A percentile compares a stretch with the other conserved stretches of the same genome.
Evolutionary conservation across 2,329 filamentous ascomycete species (phyloP).

Genomic region (Clathrospora elynae): DNA sequence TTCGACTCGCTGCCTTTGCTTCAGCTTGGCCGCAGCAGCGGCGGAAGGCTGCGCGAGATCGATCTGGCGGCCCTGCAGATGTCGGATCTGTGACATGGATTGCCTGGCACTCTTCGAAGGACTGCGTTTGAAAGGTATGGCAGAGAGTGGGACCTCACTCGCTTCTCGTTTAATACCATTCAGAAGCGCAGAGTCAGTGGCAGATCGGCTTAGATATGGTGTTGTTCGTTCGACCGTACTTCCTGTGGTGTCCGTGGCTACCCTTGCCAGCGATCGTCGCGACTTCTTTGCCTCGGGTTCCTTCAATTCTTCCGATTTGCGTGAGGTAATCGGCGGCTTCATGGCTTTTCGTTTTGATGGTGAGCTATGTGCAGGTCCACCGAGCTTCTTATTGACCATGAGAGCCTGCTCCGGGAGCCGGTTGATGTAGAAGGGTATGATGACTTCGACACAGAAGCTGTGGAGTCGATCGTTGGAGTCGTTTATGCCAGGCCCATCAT

Average conservation of each 20-base stretch:
- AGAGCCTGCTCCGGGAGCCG: constrained; percentile 74
- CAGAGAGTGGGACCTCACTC: constrained; percentile 64
- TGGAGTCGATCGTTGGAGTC: constrained; percentile 65
- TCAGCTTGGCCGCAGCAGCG: constrained; percentile 62
- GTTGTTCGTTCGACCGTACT: constrained; percentile 58
- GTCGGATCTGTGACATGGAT: constrained; percentile 51
- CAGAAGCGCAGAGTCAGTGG: constrained; percentile 64
- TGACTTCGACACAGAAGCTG: constrained; percentile 80
- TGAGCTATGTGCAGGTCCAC: constrained; percentile 69
- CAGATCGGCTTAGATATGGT: constrained; percentile 70
- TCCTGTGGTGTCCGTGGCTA: constrained; percentile 62
- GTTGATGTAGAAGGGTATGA: constrained; percentile 80
- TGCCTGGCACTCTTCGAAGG: constrained; percentile 45
- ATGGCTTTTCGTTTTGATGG: constrained; percentile 57
- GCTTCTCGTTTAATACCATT: constrained; percentile 70
- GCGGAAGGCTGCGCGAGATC: constrained; percentile 60
- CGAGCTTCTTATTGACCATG: constrained; percentile 74
- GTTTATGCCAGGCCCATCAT: constrained; percentile 27
- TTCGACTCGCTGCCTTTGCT: constrained; percentile 69
- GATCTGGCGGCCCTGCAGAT: constrained; percentile 59
- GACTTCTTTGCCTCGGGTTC: constrained; percentile 50
- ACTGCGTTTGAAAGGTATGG: constrained; percentile 56
- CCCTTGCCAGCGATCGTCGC: constrained; percentile 63
- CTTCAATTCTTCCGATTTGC: constrained; percentile 48
- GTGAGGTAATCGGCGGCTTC: constrained; percentile 46